Evolutionary conservation across 2,329 filamentous ascomycete genomes (phyloP), one percentile per base, ranked within the genome.

Genomic region (Thielaviopsis cerberus): DNA sequence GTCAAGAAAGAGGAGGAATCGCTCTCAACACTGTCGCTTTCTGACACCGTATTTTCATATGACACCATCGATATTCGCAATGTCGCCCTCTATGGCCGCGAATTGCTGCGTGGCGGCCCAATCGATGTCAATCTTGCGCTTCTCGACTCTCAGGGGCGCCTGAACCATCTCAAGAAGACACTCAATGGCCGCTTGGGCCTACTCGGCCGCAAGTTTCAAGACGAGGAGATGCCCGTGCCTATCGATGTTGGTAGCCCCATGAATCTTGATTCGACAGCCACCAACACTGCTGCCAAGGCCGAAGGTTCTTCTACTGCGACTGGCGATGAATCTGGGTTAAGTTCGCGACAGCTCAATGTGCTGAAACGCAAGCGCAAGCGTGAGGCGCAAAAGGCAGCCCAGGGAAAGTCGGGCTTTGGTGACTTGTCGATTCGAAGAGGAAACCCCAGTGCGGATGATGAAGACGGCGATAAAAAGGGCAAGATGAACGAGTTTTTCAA

Each of bases 361-460:
- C 73, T 98, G 10, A 97, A 97, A 70, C 81, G 92, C 51, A 96
- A 97, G 68, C 82, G 89, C 51, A 98, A 97, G 71, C 82, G 85
- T 64, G 88, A 94, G 64, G 83, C 89, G 3, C 88, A 92, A 69
- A 85, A 88, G 65, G 88, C 91, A 56, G 88, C 78, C 0, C 78
- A 90, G 59, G 91, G 86, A 63, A 97, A 96, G 68, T 84, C 88
- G 57, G 83, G 87, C 0, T 86, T 95, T 53, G 89, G 95, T 52
- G 92, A 98, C 68, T 76, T 98, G 56, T 86, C 88, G 0, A 72
- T 82, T 10, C 77, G 85, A 54, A 76, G 81, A 48, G 78, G 73
- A 57, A 81, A 77, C 65, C 83, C 74, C 61, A 76, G 81, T 4
- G 76, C 75, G 3, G 81, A 87, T 20, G 76, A 78, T 0, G 65